Evolutionary conservation across 495 filamentous ascomycete genomes (phyloP).

Genomic region (Cetradonia linearis): DNA sequence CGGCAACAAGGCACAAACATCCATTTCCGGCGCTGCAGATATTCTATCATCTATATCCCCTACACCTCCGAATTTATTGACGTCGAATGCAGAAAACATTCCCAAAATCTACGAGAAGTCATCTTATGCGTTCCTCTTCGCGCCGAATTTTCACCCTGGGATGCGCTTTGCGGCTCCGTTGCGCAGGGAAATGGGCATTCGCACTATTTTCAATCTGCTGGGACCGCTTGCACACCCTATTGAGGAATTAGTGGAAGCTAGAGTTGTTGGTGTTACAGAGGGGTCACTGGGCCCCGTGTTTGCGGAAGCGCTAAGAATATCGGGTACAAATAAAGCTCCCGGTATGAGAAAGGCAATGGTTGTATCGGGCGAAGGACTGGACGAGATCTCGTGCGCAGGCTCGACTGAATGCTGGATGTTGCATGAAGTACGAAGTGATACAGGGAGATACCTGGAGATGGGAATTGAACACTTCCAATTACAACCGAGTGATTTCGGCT

Average conservation of each 20-base stretch:
- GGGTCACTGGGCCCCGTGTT: slow-evolving; percentile 76
- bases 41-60: slow-evolving; percentile 65
- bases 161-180: slow-evolving; percentile 80
- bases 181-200: slow-evolving; percentile 72
- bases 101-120: slow-evolving; percentile 57
- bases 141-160: slow-evolving; percentile 89
- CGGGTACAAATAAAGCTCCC: slow-evolving; percentile 46
- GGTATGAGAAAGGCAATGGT: slow-evolving; percentile 67
- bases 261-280: slow-evolving; percentile 85
- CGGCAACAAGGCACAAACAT: slow-evolving; percentile 92
- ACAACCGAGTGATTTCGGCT: slow-evolving; percentile 72
- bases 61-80: slow-evolving; percentile 56
- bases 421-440: slow-evolving; percentile 20
- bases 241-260: slow-evolving; percentile 69
- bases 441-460: slow-evolving; percentile 28
- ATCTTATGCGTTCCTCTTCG: slow-evolving; percentile 94
- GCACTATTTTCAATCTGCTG: slow-evolving; percentile 94
- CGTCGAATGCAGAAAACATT: slow-evolving; percentile 61
- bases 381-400: slow-evolving; percentile 88
- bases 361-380: slow-evolving; percentile 90
- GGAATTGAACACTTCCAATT: slow-evolving; percentile 65
- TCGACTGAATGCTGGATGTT: slow-evolving; percentile 80
- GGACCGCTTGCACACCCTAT: slow-evolving; percentile 87
- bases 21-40: slow-evolving; percentile 90
- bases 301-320: slow-evolving; percentile 67